Evolutionary conservation across 768 basidiomycete species (phyloP).

Genomic region (Russula sp.): DNA sequence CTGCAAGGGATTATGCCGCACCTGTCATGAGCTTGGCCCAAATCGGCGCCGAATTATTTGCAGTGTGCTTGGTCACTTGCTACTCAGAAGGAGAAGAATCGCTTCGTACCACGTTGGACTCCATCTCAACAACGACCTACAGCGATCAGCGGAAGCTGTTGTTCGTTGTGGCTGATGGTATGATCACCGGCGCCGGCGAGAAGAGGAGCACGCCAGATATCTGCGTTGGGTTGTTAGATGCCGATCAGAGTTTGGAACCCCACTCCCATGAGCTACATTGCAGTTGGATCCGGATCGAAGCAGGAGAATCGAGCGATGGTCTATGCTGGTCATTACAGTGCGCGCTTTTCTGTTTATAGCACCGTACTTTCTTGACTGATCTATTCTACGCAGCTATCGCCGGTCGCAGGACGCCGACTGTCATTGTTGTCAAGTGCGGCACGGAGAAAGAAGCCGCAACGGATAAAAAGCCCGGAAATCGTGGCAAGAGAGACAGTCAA

Average conservation of each 20-base stretch:
- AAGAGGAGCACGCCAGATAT: constrained; percentile 95
- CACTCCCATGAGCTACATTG: constrained; percentile 86
- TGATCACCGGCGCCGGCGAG: constrained; percentile 98
- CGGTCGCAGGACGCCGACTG: constrained; percentile 88
- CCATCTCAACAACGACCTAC: constrained; percentile 87
- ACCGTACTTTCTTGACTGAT: not conserved
- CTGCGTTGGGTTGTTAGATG: constrained; percentile 86
- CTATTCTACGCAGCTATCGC: constrained; percentile 54
- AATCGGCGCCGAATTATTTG: constrained; percentile 93
- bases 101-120: constrained; percentile 86
- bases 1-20: constrained; percentile 39
- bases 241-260: constrained; percentile 96
- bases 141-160: constrained; percentile 89
- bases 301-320: constrained; percentile 94
- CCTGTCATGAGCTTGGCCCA: constrained; percentile 81
- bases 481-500: constrained; percentile 98
- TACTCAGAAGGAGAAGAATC: constrained; percentile 97
- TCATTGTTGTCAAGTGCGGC: constrained; percentile 96
- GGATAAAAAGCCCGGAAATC: constrained; percentile 91
- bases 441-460: constrained; percentile 76
- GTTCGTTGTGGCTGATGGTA: constrained; percentile 95
- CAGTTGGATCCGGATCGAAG: constrained; percentile 89
- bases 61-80: constrained; percentile 94
- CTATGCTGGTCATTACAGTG: constrained; percentile 99
- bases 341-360: constrained; percentile 38